A percentile compares a stretch with the other conserved stretches of the same genome.
These are phyloP conservation scores for Acacia concinna DNA, from an alignment of 331 rosid species.

Conservation along the genomic window DNA sequence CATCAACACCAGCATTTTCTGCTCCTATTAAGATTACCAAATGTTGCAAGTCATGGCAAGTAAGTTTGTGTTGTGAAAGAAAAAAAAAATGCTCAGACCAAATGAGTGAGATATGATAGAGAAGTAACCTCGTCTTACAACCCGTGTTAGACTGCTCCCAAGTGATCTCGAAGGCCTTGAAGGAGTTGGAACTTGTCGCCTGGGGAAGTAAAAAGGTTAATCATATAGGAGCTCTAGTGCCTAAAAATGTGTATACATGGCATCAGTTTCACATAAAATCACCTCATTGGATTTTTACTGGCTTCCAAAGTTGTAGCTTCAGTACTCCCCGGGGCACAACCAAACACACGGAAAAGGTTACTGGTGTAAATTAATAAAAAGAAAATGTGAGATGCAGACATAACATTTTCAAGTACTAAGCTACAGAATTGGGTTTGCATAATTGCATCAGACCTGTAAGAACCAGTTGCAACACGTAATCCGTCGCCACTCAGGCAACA, in stretches of 20 bases:
- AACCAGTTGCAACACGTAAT: conserved; percentile 83
- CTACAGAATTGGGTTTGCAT: not conserved
- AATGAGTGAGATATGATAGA: conserved; percentile 6
- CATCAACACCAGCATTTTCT: conserved; percentile 75
- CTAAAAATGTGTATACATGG: conserved; percentile 2
- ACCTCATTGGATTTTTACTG: conserved; percentile 99
- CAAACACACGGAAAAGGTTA: conserved; percentile 95
- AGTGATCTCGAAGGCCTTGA: conserved; percentile 92
- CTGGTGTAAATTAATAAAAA: conserved; percentile 49
- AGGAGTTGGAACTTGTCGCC: conserved; percentile 94
- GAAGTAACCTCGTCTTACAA: conserved; percentile 79
- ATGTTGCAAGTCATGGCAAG: not conserved
- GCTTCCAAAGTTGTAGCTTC: conserved; percentile 93
- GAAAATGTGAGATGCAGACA: conserved; percentile 27
- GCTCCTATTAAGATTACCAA: conserved; percentile 56
- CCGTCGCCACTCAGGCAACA: conserved; percentile 96
- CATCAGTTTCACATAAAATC: conserved; percentile 18
- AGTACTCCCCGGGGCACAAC: conserved; percentile 67
- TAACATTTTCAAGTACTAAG: conserved; percentile 11
- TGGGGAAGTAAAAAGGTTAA: conserved; percentile 33
- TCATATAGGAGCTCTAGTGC: not conserved
- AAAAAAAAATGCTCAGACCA: not conserved
- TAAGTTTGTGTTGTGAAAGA: not conserved
- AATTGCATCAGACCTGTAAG: conserved; percentile 88
- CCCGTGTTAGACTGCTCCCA: conserved; percentile 89